These are phyloP conservation scores for Crinitomyces ghanaensis DNA, from an alignment of 805 yeast species.

Conservation along the genomic window DNA sequence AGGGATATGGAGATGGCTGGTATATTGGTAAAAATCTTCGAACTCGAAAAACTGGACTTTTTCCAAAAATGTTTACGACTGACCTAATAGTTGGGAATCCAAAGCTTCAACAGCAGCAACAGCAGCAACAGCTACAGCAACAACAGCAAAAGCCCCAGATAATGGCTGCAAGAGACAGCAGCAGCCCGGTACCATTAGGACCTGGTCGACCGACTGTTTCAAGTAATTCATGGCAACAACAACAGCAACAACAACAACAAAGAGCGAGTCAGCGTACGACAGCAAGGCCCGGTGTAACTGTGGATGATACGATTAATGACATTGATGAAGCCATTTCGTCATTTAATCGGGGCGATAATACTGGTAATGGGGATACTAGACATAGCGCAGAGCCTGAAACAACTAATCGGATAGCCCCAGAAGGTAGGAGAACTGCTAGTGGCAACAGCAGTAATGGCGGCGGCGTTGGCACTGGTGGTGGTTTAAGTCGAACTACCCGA, in stretches of 20 bases:
- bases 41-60: constrained; percentile 70
- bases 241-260: constrained; percentile 4
- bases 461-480: neutral
- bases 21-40: constrained; percentile 66
- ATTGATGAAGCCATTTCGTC: constrained; percentile 30
- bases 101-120: constrained; percentile 1
- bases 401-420: too few relatives aligned
- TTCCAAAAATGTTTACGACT: constrained; percentile 83
- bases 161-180: too few relatives aligned
- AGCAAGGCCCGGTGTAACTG: constrained; percentile 7
- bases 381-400: too few relatives aligned
- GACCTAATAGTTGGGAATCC: constrained; percentile 18
- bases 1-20: constrained; percentile 96
- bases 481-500: neutral
- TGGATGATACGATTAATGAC: constrained; percentile 24
- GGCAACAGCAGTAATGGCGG: neutral
- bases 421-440: too few relatives aligned
- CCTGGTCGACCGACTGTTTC: too few relatives aligned
- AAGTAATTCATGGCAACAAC: too few relatives aligned
- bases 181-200: too few relatives aligned
- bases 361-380: neutral
- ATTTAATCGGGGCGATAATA: constrained; percentile 12
- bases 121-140: neutral
- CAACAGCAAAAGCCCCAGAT: constrained; percentile 7
- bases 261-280: constrained; percentile 3